A percentile compares a stretch with the other conserved stretches of the same genome.
Conservation (phyloP, 805 yeast species). For the Maudiozyma bulderi region DNA sequence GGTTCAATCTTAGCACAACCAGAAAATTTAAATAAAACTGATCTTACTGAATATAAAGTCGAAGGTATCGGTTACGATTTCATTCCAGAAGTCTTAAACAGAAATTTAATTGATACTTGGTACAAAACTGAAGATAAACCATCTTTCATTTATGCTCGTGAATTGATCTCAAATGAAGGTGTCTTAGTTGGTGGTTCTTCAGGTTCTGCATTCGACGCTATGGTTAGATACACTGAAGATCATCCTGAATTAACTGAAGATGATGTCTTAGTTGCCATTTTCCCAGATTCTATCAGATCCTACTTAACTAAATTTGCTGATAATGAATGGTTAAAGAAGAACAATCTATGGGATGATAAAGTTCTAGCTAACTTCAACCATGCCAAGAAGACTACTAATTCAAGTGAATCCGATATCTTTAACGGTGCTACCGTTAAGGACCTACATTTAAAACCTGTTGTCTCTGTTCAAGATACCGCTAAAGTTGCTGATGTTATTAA, state of each 20-base stretch:
- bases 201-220: constrained; percentile 76
- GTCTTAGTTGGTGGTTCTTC: constrained; percentile 84
- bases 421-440: constrained; percentile 54
- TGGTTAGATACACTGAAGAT: constrained; percentile 56
- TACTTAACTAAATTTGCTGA: constrained; percentile 81
- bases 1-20: constrained; percentile 83
- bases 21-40: constrained; percentile 52
- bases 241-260: constrained; percentile 54
- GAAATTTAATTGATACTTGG: constrained; percentile 64
- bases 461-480: constrained; percentile 54
- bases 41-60: constrained; percentile 54
- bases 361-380: constrained; percentile 29
- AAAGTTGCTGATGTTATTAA: constrained; percentile 56
- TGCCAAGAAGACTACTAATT: constrained; percentile 11
- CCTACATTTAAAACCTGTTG: constrained; percentile 70
- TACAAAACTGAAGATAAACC: constrained; percentile 78
- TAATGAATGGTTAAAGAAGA: constrained; percentile 81
- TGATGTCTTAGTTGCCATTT: constrained; percentile 67
- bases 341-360: constrained; percentile 57
- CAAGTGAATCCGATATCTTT: constrained; percentile 34
- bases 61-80: constrained; percentile 91
- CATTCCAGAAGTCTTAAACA: constrained; percentile 68
- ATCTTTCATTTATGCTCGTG: constrained; percentile 70
- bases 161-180: constrained; percentile 77
- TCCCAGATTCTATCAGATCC: constrained; percentile 83